Evolutionary conservation across 176 grass and related monocot species (phyloP), one percentile per base, ranked within the genome.

Genomic region (Eleusine coracana): DNA sequence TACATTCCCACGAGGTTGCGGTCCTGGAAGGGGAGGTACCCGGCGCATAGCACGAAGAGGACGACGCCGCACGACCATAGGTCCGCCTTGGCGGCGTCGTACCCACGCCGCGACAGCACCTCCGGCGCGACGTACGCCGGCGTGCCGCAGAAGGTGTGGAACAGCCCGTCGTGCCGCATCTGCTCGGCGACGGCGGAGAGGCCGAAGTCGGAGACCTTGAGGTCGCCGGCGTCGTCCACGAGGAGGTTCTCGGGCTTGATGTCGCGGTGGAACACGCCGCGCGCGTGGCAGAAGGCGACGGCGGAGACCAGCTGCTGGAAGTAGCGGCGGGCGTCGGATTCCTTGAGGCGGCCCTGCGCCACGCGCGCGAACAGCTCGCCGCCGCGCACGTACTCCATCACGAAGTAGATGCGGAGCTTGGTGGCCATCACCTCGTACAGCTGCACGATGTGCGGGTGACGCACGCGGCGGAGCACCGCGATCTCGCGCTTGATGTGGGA

Each of bases 181-280:
- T 96, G 83, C 23, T 96, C 93, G 55, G 96, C 90, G 18, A 96
- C 93, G 36, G 96, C 93, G 66, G 87, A 88, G 31, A 99, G 93
- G 2, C 96, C 93, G 51, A 99, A 99, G 65, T 99, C 93, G 25
- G 93, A 89, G 44, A 99, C 96, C 86, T 96, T 99, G 80, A 99
- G 84, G 73, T 99, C 93, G 56, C 96, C 96, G 69, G 71, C 82
- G 34, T 90, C 96, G 82, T 99, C 96, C 0, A 99, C 85, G 45
- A 99, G 89, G 31, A 99, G 85, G 78, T 99, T 99, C 87, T 99
- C 96, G 2, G 96, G 96, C 85, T 99, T 99, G 89, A 99, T 92
- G 80, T 99, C 96, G 18, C 93, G 70, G 83, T 99, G 96, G 84
- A 49, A 96, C 70, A 99, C 96, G 14, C 96, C 96, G 81, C 96